Evolutionary conservation across 441 rosid genomes (phyloP).

Genomic region (Populus trichocarpa): DNA sequence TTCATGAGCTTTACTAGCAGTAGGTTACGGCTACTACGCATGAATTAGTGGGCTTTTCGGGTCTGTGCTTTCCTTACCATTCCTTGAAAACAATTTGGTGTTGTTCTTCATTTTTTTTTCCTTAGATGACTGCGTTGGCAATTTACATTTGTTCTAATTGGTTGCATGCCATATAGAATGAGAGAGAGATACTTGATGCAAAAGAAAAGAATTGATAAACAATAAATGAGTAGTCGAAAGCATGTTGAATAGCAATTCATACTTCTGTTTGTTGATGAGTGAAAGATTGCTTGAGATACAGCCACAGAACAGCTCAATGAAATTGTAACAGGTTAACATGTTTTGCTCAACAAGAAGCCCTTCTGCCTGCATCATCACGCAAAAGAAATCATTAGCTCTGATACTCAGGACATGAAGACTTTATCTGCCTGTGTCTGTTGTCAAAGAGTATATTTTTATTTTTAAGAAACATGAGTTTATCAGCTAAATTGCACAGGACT

Average conservation of each 20-base stretch:
- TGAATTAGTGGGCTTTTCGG: not conserved
- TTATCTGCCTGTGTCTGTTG: not conserved
- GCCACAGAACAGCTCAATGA: constrained; percentile 46
- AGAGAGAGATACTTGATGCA: not conserved
- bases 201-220: not conserved
- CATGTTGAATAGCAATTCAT: not conserved
- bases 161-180: not conserved
- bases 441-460: not conserved
- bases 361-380: constrained; percentile 52
- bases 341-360: constrained; percentile 67
- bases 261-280: constrained; percentile 63
- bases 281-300: constrained; percentile 46
- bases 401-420: not conserved
- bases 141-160: not conserved
- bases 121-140: not conserved
- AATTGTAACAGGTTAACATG: constrained; percentile 45
- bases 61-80: not conserved
- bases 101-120: no score
- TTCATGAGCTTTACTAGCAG: not conserved
- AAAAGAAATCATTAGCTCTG: not conserved
- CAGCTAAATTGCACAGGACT: not conserved
- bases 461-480: not conserved
- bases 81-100: not conserved
- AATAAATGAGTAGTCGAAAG: not conserved
- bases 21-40: not conserved